Evolutionary conservation across 257 asterid genomes (phyloP), one percentile per base, ranked within the genome.

Genomic region (Euphrasia confusa): DNA sequence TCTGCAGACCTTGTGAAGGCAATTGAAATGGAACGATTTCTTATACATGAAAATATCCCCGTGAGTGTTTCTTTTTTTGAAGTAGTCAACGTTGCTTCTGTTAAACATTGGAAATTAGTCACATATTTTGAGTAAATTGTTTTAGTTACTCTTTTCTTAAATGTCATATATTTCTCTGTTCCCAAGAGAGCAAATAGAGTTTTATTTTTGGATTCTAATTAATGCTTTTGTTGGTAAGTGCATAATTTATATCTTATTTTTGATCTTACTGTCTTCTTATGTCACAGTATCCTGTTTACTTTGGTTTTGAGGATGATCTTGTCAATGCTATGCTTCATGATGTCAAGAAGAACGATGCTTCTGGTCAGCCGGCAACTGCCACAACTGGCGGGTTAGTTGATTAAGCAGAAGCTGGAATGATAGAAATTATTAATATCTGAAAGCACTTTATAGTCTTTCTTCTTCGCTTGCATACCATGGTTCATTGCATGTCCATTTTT

Each of bases 321-420:
- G 76, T 88, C 60, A 77, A 77, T 73, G 62, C 86, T 61, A 84
- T 82, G 70, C 82, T 88, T 66, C 75, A 75, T 74, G 95, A 86
- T 68, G 75, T 88, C 70, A 82, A 80, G 83, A 81, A 79, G 79
- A 85, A 72, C 68, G 96, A 88, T 67, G 90, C 88, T 12, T 67
- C 70, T 50, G 95, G 96, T 70, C 95, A 86, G 70, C 87, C 85
- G 30, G 96, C 95, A 8, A 85, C 95, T 68, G 95, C 96, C 21
- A 83, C 95, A 15, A 88, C 96, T 61, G 96, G 96, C 71, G 95
- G 96, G 96, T 88, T 71, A 82, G 93, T 84, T 71, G 39, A 54
- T 79, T 3, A 3, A 68, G 52, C 30, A 21, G 39, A 37, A n/a
- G 58, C 18, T 40, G 14, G 57, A 40, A 60, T 60, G 50, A 10